Percentiles rank a stretch among this genome's conserved stretches.
Evolutionary conservation across 2,329 filamentous ascomycete genomes (phyloP).

Genomic region (Ophiostoma australiae): DNA sequence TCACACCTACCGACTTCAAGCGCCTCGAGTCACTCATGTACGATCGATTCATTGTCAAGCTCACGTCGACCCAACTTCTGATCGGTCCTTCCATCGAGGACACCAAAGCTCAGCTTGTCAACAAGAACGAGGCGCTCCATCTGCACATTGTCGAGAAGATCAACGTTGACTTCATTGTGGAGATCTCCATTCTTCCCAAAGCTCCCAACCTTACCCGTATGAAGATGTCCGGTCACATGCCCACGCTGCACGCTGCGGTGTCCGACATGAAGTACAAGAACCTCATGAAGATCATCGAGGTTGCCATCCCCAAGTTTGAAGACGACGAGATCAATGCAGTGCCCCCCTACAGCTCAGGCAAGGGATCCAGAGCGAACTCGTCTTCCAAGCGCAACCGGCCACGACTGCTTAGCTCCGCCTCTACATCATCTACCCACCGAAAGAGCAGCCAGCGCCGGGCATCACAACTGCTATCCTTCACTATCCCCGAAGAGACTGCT

Average conservation of each 20-base stretch:
- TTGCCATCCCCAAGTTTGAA: slow-evolving; percentile 82
- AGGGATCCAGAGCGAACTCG: not conserved
- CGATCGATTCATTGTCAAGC: slow-evolving; percentile 88
- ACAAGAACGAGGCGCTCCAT: slow-evolving; percentile 61
- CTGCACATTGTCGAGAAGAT: slow-evolving; percentile 94
- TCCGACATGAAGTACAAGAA: slow-evolving; percentile 97
- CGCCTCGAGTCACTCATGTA: slow-evolving; percentile 92
- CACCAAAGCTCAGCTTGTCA: slow-evolving; percentile 73
- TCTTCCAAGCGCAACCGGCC: slow-evolving; percentile 37
- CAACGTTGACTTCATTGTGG: slow-evolving; percentile 95
- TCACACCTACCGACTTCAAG: slow-evolving; percentile 83
- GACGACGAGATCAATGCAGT: slow-evolving; percentile 37
- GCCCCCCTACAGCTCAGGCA: slow-evolving; percentile 24
- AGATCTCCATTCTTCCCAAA: slow-evolving; percentile 94
- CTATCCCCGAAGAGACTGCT: slow-evolving; percentile 56
- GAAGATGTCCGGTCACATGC: slow-evolving; percentile 83
- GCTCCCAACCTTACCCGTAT: slow-evolving; percentile 89
- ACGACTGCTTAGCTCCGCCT: slow-evolving; percentile 44
- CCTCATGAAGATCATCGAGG: slow-evolving; percentile 92
- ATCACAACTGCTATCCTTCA: slow-evolving; percentile 65
- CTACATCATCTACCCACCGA: slow-evolving; percentile 38
- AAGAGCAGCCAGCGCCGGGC: slow-evolving; percentile 55
- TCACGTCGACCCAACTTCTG: slow-evolving; percentile 90
- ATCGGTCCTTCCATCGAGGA: slow-evolving; percentile 91
- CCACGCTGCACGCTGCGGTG: slow-evolving; percentile 82